Evolutionary conservation across 2,329 filamentous ascomycete species (phyloP).

Genomic region (Pseudocercospora macadamiae): DNA sequence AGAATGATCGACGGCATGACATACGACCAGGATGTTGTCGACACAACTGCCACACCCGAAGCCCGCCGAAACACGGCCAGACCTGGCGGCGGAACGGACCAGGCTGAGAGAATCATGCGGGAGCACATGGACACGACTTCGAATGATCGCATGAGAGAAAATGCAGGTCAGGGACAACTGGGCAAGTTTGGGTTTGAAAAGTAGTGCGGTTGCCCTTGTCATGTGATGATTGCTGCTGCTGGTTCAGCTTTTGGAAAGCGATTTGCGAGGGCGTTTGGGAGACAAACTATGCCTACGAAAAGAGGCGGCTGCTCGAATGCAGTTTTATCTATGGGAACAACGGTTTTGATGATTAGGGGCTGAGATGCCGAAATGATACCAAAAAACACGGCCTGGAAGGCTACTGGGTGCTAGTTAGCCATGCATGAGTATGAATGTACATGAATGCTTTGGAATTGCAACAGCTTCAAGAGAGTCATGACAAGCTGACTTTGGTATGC

Average conservation of each 20-base stretch:
- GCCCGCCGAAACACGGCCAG: background rate
- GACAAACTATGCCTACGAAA: background rate
- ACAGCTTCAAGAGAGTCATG: too few species aligned
- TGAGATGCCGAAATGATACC: slow-evolving; percentile 8
- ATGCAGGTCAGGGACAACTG: slow-evolving; percentile 49
- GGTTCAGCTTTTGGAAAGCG: background rate
- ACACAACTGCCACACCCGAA: slow-evolving; percentile 40
- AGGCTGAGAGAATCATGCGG: slow-evolving; percentile 67
- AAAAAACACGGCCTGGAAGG: background rate
- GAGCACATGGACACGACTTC: slow-evolving; percentile 56
- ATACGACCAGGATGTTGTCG: slow-evolving; percentile 46
- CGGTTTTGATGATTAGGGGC: too few species aligned
- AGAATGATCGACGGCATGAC: slow-evolving; percentile 51
- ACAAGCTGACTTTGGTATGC: too few species aligned
- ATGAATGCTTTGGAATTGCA: background rate
- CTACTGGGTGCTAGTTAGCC: background rate
- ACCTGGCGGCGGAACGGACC: slow-evolving; percentile 41
- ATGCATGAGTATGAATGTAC: slow-evolving; percentile 6
- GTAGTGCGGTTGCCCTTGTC: slow-evolving; percentile 14
- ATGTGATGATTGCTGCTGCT: slow-evolving; percentile 1
- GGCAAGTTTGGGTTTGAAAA: slow-evolving; percentile 65
- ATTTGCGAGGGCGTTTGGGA: slow-evolving; percentile 1
- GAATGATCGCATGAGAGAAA: slow-evolving; percentile 41
- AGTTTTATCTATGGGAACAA: background rate
- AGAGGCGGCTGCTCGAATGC: slow-evolving; percentile 1